These are phyloP conservation scores for Dactylonectria macrodidyma DNA, from an alignment of 2,329 filamentous ascomycete genomes.

Conservation along the genomic window DNA sequence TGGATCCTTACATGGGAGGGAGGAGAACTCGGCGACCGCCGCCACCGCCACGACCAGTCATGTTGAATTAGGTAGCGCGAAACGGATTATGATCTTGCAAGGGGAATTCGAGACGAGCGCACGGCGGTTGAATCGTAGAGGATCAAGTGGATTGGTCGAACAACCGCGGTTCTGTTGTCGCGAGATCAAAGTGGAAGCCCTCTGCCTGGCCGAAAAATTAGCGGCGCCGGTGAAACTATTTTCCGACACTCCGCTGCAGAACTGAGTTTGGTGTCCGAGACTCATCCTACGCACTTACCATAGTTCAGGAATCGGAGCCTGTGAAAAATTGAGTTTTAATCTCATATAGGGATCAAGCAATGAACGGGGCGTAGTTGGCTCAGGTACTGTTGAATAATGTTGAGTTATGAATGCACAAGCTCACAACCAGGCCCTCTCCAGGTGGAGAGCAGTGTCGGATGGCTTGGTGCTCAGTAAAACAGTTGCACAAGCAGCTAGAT, in stretches of 20 bases:
- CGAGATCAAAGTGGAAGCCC: conserved; percentile 45
- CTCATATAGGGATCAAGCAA: too few species aligned
- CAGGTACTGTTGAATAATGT: too few species aligned
- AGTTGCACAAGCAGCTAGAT: too few species aligned
- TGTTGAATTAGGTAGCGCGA: conserved; percentile 47
- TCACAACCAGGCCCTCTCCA: too few species aligned
- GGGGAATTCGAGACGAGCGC: conserved; percentile 5
- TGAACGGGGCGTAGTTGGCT: too few species aligned
- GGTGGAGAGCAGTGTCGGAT: too few species aligned
- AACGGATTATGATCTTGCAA: conserved; percentile 1
- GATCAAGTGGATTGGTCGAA: conserved; percentile 32
- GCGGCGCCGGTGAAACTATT: conserved; percentile 39
- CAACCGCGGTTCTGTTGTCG: conserved; percentile 44
- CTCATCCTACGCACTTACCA: not conserved
- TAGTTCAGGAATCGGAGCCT: too few species aligned
- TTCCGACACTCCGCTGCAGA: conserved; percentile 20
- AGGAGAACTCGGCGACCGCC: conserved; percentile 73
- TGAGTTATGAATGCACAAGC: too few species aligned
- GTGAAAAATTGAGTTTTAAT: too few species aligned
- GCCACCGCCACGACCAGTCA: conserved; percentile 73
- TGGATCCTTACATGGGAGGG: conserved; percentile 65
- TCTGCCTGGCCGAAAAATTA: conserved; percentile 42
- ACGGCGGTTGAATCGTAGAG: conserved; percentile 15
- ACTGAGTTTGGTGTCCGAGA: not conserved
- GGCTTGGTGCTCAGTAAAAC: too few species aligned